phyloP scores from a whole-genome alignment of 2,329 filamentous ascomycete species.

The Neospermospora avenae region DNA sequence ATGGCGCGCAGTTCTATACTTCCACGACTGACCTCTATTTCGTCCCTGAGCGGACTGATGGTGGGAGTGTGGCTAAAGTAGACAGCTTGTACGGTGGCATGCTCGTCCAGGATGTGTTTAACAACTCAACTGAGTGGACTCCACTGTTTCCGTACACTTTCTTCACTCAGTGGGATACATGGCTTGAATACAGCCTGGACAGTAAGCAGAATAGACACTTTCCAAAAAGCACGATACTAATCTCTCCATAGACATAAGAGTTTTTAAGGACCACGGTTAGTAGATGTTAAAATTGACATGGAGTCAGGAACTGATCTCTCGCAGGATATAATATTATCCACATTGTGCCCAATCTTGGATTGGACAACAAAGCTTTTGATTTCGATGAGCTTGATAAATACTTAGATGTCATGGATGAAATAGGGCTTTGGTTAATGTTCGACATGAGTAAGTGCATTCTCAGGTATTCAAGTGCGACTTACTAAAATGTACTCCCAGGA shows the following conservation, averaged over 20 bases:
- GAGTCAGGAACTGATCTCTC: background rate
- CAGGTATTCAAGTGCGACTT: slow-evolving; percentile 27
- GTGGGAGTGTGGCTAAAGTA: slow-evolving; percentile 42
- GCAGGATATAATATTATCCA: slow-evolving; percentile 19
- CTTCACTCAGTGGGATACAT: slow-evolving; percentile 42
- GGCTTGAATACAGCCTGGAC: slow-evolving; percentile 33
- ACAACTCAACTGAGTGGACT: slow-evolving; percentile 26
- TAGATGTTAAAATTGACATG: background rate
- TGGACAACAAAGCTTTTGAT: slow-evolving; percentile 33
- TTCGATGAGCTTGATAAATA: slow-evolving; percentile 37
- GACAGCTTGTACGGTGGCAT: slow-evolving; percentile 45
- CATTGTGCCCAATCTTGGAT: slow-evolving; percentile 36
- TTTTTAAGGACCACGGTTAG: slow-evolving; percentile 35
- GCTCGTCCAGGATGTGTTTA: slow-evolving; percentile 36
- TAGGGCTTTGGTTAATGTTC: slow-evolving; percentile 45
- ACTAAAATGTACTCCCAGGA: slow-evolving; percentile 10
- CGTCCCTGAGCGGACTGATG: slow-evolving; percentile 40
- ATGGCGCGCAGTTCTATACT: slow-evolving; percentile 35
- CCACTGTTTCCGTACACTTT: slow-evolving; percentile 45
- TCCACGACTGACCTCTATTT: slow-evolving; percentile 38
- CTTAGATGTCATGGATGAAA: slow-evolving; percentile 40
- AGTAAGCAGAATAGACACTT: slow-evolving; percentile 23
- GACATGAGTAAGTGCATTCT: slow-evolving; percentile 38
- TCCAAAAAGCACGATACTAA: background rate
- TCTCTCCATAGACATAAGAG: slow-evolving; percentile 22